Evolutionary conservation across 768 basidiomycete species (phyloP).

Genomic region (Asterophora lycoperdoides): DNA sequence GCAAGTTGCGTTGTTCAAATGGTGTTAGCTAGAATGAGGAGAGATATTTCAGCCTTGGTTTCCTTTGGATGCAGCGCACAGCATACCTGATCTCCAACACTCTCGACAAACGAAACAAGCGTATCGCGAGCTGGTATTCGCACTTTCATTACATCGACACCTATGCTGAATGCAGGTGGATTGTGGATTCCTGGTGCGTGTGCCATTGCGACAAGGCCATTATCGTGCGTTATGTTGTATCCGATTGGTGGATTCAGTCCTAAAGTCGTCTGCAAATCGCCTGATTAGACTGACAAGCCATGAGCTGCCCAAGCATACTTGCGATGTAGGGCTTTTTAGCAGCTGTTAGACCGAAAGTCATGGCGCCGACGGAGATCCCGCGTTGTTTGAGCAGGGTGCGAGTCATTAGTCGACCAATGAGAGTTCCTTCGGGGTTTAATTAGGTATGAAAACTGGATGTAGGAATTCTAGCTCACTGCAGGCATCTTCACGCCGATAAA

Average conservation of each 20-base stretch:
- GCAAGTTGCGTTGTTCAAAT: conserved; percentile 35
- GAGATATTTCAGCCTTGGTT: not conserved
- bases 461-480: conserved; percentile 49
- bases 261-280: conserved; percentile 36
- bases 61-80: not conserved
- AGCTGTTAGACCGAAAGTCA: conserved; percentile 54
- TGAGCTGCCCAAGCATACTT: conserved; percentile 24
- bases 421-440: conserved; percentile 49
- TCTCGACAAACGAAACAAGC: conserved; percentile 56
- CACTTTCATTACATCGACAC: conserved; percentile 81
- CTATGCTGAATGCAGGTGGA: conserved; percentile 57
- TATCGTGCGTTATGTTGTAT: conserved; percentile 84
- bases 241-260: conserved; percentile 52
- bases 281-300: not conserved
- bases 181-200: conserved; percentile 41
- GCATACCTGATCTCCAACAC: conserved; percentile 60
- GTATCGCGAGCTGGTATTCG: conserved; percentile 55
- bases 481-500: conserved; percentile 69
- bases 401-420: conserved; percentile 74
- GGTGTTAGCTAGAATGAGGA: conserved; percentile 35
- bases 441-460: not conserved
- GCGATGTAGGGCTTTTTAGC: conserved; percentile 78
- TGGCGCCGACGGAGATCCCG: conserved; percentile 42
- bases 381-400: conserved; percentile 57
- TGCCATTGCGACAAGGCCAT: conserved; percentile 65